phyloP scores from a whole-genome alignment of 306 rosid species.

The Cucumis cinereus region DNA sequence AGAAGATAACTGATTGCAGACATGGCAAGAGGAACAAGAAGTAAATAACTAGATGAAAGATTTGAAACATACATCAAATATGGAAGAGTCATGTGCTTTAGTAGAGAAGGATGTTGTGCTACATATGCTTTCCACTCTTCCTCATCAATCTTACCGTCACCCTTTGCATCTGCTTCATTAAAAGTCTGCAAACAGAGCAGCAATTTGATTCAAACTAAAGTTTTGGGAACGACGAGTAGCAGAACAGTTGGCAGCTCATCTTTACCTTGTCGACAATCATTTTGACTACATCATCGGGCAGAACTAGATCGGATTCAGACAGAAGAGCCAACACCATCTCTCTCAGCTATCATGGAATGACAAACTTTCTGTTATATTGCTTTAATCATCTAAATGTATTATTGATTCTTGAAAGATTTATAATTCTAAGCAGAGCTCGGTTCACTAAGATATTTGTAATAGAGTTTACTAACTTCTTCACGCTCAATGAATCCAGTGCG shows the following conservation, averaged over 20 bases:
- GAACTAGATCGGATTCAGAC: conserved; percentile 37
- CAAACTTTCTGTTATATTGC: neutral
- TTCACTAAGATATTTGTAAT: neutral
- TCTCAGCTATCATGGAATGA: conserved; percentile 42
- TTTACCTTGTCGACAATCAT: conserved; percentile 52
- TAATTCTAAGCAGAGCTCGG: neutral
- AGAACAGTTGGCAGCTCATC: neutral
- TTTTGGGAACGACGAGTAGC: neutral
- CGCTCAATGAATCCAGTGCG: conserved; percentile 51
- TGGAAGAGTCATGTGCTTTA: conserved; percentile 62
- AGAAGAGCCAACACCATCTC: conserved; percentile 65
- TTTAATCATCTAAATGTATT: neutral
- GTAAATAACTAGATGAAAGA: neutral
- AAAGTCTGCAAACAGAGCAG: conserved; percentile 27
- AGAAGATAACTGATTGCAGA: neutral
- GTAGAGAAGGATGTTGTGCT: conserved; percentile 37
- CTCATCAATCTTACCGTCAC: conserved; percentile 60
- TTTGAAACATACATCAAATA: conserved; percentile 20
- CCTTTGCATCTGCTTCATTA: conserved; percentile 48
- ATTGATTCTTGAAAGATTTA: neutral
- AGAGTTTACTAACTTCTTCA: conserved; percentile 23
- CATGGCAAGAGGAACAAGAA: neutral
- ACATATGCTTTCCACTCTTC: conserved; percentile 58
- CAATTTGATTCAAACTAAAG: neutral
- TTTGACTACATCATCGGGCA: conserved; percentile 40